Base-by-base conservation (phyloP, 2,329 filamentous ascomycete species). In the Davidsoniella neocaledoniae region DNA sequence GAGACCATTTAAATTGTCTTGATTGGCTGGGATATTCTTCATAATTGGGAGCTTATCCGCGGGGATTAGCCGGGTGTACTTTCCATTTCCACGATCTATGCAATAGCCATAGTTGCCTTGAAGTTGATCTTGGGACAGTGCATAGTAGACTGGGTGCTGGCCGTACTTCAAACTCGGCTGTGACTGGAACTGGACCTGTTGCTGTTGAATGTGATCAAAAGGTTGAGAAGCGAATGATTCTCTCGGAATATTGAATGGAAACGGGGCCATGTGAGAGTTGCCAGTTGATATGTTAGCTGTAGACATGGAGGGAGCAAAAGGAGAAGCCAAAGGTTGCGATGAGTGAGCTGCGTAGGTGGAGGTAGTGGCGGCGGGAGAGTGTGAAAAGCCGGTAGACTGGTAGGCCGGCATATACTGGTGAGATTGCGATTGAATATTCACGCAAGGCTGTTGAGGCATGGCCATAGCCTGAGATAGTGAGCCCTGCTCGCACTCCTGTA, bases 1-100 rank as follows among this genome's bases (percentile, higher is more conserved):
- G 67, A 76, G 68, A 10, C 69, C 68, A 5, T 56, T 55, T 19
- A 60, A 59, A 36, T 58, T 60, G 8, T 57, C 51, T 58, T 74
- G 66, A 1, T 62, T 49, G 1, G 64, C 56, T 1, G 70, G 68
- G 4, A 78, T 62, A 42, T 68, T 66, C 5, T 60, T 56, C 33
- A 71, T 57, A 3, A 62, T 58, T 0, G 68, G 70, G 9, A 79
- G 60, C 61, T 68, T 64, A 54, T 79, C 76, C 0, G 71, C 74
- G 0, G 73, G 73, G 12, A 79, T 63, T 0, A 79, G 67, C 2
- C 70, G 65, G 4, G 75, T 77, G 52, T 68, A 72, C 43, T 64
- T 61, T 3, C 75, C 75, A 52, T 76, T 68, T 7, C 69, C 69
- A 5, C 75, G 67, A 47, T 71, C 67, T 48, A 72, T 68, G 54